Evolutionary conservation across 495 filamentous ascomycete genomes (phyloP), one percentile per base, ranked within the genome.

Genomic region (Entonaema liquescens): DNA sequence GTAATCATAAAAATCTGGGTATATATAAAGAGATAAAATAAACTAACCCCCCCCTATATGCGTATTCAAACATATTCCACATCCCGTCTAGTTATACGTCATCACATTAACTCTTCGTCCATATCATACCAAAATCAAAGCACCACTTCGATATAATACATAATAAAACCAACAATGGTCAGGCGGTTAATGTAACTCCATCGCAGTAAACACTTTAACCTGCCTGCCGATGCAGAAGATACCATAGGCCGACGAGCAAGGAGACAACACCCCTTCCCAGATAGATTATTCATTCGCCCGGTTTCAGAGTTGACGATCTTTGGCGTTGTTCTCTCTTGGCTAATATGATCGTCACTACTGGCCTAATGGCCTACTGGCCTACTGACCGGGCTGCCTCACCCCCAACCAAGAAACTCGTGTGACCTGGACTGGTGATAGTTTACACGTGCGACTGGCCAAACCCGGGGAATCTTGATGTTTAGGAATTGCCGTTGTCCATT

Each of bases 281-380:
- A 26, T 29, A 35, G 28, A 6, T 52, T 68, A 60, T 60, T 58
- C 61, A 60, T 66, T 53, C 60, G 11, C 40, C 6, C 36, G 21
- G 70, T 73, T 73, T 76, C 73, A 76, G 47, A 60, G n/a, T 38
- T 61, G 73, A 68, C 70, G 67, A 76, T 73, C 73, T 0, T 19
- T 59, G 9, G 44, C 70, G 66, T 73, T 63, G 67, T 62, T 40
- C 49, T n/a, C 29, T 9, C 56, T 47, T 52, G 61, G 69, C 52
- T 25, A 12, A 31, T 8, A 47, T 47, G 65, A 70, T 65, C 66
- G 19, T 5, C 52, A 36, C 33, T 44, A 23, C 23, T 8, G n/a
- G n/a, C n/a, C n/a, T n/a, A n/a, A n/a, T n/a, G n/a, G n/a, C n/a
- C n/a, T n/a, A n/a, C n/a, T n/a, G n/a, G n/a, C n/a, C n/a, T n/a